Percentiles rank a stretch among this genome's conserved stretches.
phyloP scores from a whole-genome alignment of 2,329 filamentous ascomycete genomes.

The Alternaria longipes region DNA sequence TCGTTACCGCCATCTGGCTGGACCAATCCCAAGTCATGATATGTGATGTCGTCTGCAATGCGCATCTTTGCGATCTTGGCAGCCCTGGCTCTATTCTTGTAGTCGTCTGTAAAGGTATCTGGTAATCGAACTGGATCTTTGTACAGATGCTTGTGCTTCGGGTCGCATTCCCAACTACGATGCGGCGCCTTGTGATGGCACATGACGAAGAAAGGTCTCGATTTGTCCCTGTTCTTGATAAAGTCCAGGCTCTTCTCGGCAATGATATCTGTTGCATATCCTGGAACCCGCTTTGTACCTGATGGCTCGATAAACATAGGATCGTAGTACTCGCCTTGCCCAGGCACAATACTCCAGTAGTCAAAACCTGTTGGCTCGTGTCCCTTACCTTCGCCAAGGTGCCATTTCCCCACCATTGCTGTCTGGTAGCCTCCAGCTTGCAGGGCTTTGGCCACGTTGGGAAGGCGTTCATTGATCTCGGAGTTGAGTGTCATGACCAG shows the following conservation, averaged over 20 bases:
- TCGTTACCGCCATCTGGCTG: conserved; percentile 61
- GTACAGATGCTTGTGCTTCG: conserved; percentile 61
- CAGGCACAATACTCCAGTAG: conserved; percentile 62
- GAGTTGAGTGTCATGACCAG: conserved; percentile 60
- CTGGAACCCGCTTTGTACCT: conserved; percentile 45
- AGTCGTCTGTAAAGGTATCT: conserved; percentile 64
- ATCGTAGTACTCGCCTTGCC: conserved; percentile 64
- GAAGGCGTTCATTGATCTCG: conserved; percentile 61
- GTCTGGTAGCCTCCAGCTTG: conserved; percentile 60
- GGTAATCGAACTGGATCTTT: conserved; percentile 58
- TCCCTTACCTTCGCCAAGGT: conserved; percentile 59
- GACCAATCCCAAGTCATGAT: conserved; percentile 60
- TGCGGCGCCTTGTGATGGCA: conserved; percentile 67
- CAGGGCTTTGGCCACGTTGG: conserved; percentile 63
- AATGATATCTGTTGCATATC: conserved; percentile 64
- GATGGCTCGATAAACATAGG: conserved; percentile 59
- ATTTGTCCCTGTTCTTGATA: conserved; percentile 32
- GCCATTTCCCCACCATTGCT: conserved; percentile 65
- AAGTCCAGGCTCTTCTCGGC: conserved; percentile 58
- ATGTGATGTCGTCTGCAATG: conserved; percentile 62
- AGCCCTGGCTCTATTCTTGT: conserved; percentile 62
- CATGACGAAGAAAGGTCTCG: conserved; percentile 63
- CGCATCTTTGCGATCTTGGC: conserved; percentile 63
- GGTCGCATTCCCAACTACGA: conserved; percentile 61
- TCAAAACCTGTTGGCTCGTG: conserved; percentile 58